Base-by-base conservation (phyloP, 2,329 filamentous ascomycete species). In the Xylariomycetidae sp. region DNA sequence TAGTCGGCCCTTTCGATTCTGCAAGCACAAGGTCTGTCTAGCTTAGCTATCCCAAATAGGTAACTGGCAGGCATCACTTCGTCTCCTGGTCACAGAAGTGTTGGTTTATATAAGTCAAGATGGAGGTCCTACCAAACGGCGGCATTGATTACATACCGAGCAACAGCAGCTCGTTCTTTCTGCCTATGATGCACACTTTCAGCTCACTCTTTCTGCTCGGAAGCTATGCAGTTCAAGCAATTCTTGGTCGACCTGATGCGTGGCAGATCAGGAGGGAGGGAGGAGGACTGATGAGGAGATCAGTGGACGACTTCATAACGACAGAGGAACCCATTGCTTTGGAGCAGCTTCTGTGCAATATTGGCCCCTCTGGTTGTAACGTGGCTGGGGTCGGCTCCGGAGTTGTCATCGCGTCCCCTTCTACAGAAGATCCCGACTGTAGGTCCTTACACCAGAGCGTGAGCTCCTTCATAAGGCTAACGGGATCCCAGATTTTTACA, bases 401-500 rank as follows among this genome's bases (percentile, higher is more conserved):
- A 3, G 51, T 72, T 20, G 72, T 80, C 12, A 60, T 81, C 48
- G 77, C 77, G 12, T 72, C 69, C 26, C 77, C 77, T 4, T 72
- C 68, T 41, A 72, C 59, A 22, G 44, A 45, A 12, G 60, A 72
- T 31, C 77, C 77, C 5, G 63, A 77, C 47, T 81, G 75, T 79
- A 58, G 61, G 70, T 54, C 25, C 25, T 18, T 19, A 20, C 13
- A 3, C 4, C 11, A 16, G 6, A 16, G 16, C 23, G 12, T 14
- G 6, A 15, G 8, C 9, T 11, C 7, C 19, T 6, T 15, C 12
- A 9, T 20, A 20, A 25, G 9, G 13, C 9, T 50, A 25, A 47
- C 28, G 38, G 6, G 11, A 15, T 7, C 10, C 17, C 33, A 86
- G 82, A 89, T 57, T 88, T 74, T 52, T 89, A 79, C 51, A 87